Base-by-base conservation (phyloP, 306 rosid species). In the Cicer bijugum region DNA sequence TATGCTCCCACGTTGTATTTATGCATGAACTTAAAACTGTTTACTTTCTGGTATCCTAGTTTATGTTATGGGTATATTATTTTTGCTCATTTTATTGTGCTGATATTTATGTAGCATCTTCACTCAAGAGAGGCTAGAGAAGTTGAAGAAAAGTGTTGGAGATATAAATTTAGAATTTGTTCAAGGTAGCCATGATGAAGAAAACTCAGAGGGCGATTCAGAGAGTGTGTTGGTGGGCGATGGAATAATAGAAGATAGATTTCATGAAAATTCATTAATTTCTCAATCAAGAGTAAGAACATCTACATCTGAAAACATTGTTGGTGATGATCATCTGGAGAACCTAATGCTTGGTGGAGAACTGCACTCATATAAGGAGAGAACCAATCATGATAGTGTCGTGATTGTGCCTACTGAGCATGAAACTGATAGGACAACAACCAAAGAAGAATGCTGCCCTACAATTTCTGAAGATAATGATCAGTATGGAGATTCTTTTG, bases 41-140 rank as follows among this genome's bases (percentile, higher is more conserved):
- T 64, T 73, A 43, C 39, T 40, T 53, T 72, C 19, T 47, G 57
- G 65, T 56, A 43, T 72, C 46, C 75, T 43, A 37, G 52, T 38
- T 42, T 58, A 40, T 51, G 43, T 46, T 48, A 40, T 75, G 51
- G 59, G n/a, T 70, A 71, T 38, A 8, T 70, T 40, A 20, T 4
- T 66, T 48, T 58, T 76, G 39, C 75, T 82, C 66, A 78, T 76
- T 59, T 78, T 67, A 48, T 85, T 86, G 64, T 91, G 69, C 23
- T 67, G 20, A 33, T 82, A 70, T 84, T 66, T 71, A 45, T 88
- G 85, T 71, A 95, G 99, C 90, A 90, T 95, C 81, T 92, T 90
- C 87, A 90, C 90, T 8, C 97, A 95, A 86, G 97, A 95, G 85
- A 88, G 97, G 88, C 84, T 95, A 70, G 97, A 95, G 78, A 84